Evolutionary conservation across 2,329 filamentous ascomycete species (phyloP), one percentile per base, ranked within the genome.

Genomic region (Paradendryphiella salina): DNA sequence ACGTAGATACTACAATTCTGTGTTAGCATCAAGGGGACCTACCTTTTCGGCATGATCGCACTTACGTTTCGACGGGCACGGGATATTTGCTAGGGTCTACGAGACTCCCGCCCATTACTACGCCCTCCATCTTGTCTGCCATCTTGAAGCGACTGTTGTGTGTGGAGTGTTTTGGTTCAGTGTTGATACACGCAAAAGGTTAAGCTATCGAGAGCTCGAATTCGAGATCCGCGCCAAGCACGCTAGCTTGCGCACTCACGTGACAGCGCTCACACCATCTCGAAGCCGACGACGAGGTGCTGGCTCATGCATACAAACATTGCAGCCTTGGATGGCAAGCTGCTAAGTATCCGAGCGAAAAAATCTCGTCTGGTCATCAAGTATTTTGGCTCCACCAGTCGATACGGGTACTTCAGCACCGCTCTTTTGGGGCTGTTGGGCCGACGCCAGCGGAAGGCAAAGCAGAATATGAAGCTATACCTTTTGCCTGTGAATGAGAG

Each of bases 81-180:
- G 65, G 65, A 42, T 71, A 71, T 49, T 70, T 70, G 57, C 56
- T 61, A 1, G 66, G 60, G 31, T 69, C 66, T 33, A 66, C 54
- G 14, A 62, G 52, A 26, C 58, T 51, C 9, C 53, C 54, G 41
- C 56, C 52, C 52, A 57, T 47, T 13, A 64, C 55, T 42, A 71
- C 64, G 33, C 68, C 69, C 54, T 72, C 69, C 68, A 72, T 71
- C 53, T 69, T 67, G 51, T 71, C 70, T 42, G 60, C 67, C 70
- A 71, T 71, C 39, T 50, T 54, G 56, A 43, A 47, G 50, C 39
- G 50, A 48, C 34, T 45, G 53, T 47, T 37, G 33, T 36, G 50
- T 48, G 45, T 40, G 34, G 29, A 46, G 45, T 45, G 43, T 31
- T 44, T 31, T 42, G 39, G 14, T 50, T 49, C 26, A 28, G 52